Evolutionary conservation across 257 asterid genomes (phyloP).

Genomic region (Solanum medicagineum): DNA sequence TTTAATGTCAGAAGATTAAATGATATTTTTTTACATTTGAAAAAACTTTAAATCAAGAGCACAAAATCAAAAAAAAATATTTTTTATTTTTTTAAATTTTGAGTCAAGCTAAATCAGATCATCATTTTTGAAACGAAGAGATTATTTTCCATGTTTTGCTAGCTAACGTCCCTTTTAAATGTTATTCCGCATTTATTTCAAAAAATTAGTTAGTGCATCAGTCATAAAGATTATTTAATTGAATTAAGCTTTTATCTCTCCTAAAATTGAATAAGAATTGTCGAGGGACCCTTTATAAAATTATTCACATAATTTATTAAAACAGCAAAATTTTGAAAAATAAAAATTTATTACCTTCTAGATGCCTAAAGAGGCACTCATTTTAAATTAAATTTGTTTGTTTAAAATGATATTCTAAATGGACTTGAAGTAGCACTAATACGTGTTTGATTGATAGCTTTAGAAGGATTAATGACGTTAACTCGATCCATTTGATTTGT

Average conservation of each 20-base stretch:
- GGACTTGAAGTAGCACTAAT: neutral
- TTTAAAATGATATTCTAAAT: too few relatives aligned
- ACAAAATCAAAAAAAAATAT: too few relatives aligned
- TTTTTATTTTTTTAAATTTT: too few relatives aligned
- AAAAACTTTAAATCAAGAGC: too few relatives aligned
- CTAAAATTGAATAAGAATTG: neutral
- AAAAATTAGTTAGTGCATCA: neutral
- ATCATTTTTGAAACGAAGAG: too few relatives aligned
- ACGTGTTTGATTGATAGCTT: neutral
- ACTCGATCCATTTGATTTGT: too few relatives aligned
- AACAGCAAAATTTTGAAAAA: neutral
- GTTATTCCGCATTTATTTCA: neutral
- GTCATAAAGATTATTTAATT: neutral
- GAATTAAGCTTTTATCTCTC: neutral
- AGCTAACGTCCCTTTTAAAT: neutral
- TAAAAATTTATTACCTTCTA: neutral
- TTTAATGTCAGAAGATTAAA: too few relatives aligned
- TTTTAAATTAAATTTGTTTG: neutral
- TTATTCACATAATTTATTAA: too few relatives aligned
- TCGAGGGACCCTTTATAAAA: neutral
- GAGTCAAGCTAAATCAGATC: too few relatives aligned
- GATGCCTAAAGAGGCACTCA: neutral
- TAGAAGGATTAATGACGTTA: too few relatives aligned
- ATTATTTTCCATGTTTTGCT: neutral
- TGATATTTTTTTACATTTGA: too few relatives aligned